phyloP scores from a whole-genome alignment of 2,329 filamentous ascomycete species.

The Xenoacremonium recifei region DNA sequence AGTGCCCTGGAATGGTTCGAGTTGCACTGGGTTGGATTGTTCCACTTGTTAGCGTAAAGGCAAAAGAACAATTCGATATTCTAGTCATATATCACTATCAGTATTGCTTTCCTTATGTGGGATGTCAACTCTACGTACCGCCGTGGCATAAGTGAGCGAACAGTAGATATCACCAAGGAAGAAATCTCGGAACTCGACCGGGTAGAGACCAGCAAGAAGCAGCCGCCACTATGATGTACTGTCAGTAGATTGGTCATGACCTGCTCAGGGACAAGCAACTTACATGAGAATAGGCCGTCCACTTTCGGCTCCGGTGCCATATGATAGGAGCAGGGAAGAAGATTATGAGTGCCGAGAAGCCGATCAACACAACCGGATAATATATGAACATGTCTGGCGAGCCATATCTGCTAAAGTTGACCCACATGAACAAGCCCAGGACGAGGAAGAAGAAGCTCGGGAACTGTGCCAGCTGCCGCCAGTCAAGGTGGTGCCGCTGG shows the following conservation, averaged over 20 bases:
- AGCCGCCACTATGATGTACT: constrained; percentile 67
- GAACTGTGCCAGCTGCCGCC: constrained; percentile 83
- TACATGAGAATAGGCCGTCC: constrained; percentile 89
- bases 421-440: constrained; percentile 78
- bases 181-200: constrained; percentile 96
- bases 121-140: constrained; percentile 59
- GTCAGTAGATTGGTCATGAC: background rate
- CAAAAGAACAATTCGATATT: constrained; percentile 95
- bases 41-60: constrained; percentile 79
- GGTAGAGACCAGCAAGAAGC: constrained; percentile 80
- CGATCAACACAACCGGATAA: constrained; percentile 80
- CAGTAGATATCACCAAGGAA: constrained; percentile 98
- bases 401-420: constrained; percentile 78
- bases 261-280: constrained; percentile 35
- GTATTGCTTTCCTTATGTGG: no score
- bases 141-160: constrained; percentile 86
- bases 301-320: constrained; percentile 74
- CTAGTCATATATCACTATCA: no score
- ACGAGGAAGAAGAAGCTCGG: constrained; percentile 80
- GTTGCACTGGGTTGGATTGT: constrained; percentile 73
- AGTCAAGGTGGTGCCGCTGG: constrained; percentile 79
- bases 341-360: constrained; percentile 63
- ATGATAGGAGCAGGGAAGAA: constrained; percentile 74
- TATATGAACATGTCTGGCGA: constrained; percentile 72
- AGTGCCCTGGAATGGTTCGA: constrained; percentile 79